These are phyloP conservation scores for Peronosclerospora sorghi DNA, from an alignment of 352 stramenopile species.

Conservation along the genomic window DNA sequence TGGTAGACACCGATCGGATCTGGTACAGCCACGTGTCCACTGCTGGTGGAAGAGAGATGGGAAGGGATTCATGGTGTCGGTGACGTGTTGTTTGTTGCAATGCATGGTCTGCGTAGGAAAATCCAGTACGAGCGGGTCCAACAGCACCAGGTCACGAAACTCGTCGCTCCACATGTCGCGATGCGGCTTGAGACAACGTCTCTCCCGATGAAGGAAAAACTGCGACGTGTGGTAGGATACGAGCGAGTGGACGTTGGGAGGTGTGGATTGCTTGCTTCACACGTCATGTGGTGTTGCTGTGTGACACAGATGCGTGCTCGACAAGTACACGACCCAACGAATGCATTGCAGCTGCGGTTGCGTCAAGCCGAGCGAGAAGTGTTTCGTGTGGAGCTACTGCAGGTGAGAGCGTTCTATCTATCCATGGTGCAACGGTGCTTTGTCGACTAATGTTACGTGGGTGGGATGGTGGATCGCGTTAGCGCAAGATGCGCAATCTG, in stretches of 20 bases:
- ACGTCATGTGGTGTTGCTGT: neutral
- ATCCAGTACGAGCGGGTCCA: constrained; percentile 18
- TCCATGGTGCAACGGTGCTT: neutral
- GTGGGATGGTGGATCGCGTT: neutral
- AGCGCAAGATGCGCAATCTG: constrained; percentile 30
- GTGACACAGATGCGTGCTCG: constrained; percentile 27
- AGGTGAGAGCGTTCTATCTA: constrained; percentile 10
- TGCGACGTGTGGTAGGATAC: constrained; percentile 29
- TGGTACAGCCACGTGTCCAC: constrained; percentile 15
- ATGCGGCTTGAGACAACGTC: constrained; percentile 6
- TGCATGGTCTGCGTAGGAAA: no score
- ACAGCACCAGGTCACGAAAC: constrained; percentile 20
- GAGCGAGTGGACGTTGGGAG: no score
- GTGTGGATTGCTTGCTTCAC: neutral
- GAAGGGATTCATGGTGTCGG: neutral
- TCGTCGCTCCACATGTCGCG: constrained; percentile 22
- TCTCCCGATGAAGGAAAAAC: constrained; percentile 17
- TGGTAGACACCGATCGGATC: constrained; percentile 31
- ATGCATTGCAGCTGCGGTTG: constrained; percentile 31
- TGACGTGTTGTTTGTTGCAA: neutral
- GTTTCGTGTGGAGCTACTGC: constrained; percentile 21
- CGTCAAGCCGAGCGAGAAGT: constrained; percentile 31
- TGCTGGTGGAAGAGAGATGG: neutral
- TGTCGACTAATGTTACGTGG: neutral
- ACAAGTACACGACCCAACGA: constrained; percentile 35